These are phyloP conservation scores for Helichrysum umbraculigerum DNA, from an alignment of 129 eudicot species.

Conservation along the genomic window DNA sequence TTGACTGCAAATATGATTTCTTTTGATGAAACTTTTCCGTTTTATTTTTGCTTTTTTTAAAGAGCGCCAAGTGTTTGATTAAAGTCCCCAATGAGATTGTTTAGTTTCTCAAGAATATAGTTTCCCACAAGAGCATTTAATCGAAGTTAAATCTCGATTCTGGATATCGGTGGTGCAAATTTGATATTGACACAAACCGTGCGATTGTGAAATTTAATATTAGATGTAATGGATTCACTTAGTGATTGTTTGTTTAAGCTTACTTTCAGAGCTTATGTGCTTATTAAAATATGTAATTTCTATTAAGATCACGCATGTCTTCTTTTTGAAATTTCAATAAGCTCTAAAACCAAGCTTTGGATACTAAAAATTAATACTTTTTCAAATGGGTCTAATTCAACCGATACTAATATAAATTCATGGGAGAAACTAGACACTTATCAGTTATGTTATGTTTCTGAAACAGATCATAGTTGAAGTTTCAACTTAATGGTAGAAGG, in stretches of 20 bases:
- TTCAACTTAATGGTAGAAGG: constrained; percentile 54
- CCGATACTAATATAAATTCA: neutral
- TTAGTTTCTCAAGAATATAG: no score
- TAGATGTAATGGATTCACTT: neutral
- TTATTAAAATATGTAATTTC: neutral
- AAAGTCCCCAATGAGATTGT: neutral
- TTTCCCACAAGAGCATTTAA: neutral
- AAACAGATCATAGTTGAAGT: constrained; percentile 8
- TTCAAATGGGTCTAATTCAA: neutral
- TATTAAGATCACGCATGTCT: neutral
- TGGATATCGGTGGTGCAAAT: neutral
- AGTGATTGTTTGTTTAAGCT: neutral
- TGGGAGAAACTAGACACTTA: neutral
- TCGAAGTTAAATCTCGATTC: neutral
- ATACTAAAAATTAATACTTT: neutral
- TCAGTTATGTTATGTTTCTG: neutral
- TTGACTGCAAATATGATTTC: neutral
- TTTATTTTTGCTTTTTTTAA: neutral
- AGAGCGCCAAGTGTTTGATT: neutral
- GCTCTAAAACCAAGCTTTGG: no score
- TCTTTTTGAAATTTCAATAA: no score
- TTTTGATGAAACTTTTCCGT: neutral
- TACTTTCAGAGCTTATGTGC: neutral
- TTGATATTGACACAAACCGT: neutral
- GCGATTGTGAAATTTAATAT: no score